A percentile compares a stretch with the other conserved stretches of the same genome.
Conservation (phyloP, 768 basidiomycete genomes). For the Gloeophyllum trabeum region DNA sequence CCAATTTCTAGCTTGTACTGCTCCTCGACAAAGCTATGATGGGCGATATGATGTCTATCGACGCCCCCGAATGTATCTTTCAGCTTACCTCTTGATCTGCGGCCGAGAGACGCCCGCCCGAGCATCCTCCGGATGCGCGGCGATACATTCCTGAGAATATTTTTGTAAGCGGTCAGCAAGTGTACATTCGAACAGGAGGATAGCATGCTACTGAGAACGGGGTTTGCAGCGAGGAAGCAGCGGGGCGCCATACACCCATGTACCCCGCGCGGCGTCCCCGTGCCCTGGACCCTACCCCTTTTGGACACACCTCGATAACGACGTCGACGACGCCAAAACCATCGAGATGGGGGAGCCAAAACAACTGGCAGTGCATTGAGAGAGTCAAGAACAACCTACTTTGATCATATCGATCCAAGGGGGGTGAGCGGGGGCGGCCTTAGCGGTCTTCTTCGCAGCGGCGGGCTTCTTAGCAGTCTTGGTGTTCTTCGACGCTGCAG, state of each 20-base stretch:
- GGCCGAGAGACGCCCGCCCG: slow-evolving; percentile 82
- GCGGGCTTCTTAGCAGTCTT: slow-evolving; percentile 36
- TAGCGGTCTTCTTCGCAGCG: slow-evolving; percentile 30
- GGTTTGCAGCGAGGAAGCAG: too few species aligned
- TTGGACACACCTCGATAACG: background rate
- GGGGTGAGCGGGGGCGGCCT: slow-evolving; percentile 37
- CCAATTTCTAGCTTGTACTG: slow-evolving; percentile 77
- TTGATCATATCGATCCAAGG: slow-evolving; percentile 33
- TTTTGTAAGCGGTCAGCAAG: too few species aligned
- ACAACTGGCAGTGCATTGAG: background rate
- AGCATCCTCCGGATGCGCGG: slow-evolving; percentile 59
- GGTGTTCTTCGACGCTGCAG: slow-evolving; percentile 20
- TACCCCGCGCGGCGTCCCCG: background rate
- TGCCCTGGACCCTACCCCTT: background rate
- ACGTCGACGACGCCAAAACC: background rate
- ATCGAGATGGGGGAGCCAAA: background rate
- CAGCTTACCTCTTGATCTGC: slow-evolving; percentile 77
- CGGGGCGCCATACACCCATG: too few species aligned
- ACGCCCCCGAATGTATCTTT: too few species aligned
- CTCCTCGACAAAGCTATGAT: slow-evolving; percentile 66
- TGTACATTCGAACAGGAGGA: too few species aligned
- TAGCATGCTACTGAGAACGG: too few species aligned
- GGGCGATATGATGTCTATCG: too few species aligned
- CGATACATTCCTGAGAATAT: slow-evolving; percentile 82
- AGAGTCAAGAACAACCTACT: slow-evolving; percentile 17